Percentiles rank a stretch among this genome's conserved stretches.
phyloP scores from a whole-genome alignment of 257 asterid genomes.

The Agastache rugosa region DNA sequence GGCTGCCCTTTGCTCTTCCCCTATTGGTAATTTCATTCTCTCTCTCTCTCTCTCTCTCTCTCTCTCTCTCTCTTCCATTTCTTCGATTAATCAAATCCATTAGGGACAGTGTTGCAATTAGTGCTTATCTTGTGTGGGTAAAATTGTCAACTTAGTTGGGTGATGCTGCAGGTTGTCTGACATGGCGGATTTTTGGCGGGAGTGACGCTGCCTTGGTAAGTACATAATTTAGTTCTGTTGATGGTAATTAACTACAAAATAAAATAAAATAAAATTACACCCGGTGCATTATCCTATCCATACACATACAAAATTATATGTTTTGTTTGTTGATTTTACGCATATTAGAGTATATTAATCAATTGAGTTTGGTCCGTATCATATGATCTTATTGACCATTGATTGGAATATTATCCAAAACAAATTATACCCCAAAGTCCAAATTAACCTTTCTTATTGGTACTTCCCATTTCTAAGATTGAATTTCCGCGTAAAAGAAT shows the following conservation, averaged over 20 bases:
- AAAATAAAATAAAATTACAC: background rate
- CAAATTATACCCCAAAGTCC: background rate
- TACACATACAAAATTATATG: background rate
- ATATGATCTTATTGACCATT: background rate
- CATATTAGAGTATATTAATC: background rate
- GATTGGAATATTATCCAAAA: background rate
- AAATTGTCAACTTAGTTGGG: slow-evolving; percentile 1
- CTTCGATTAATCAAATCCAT: too few relatives aligned
- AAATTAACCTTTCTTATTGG: too few relatives aligned
- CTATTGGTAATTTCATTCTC: slow-evolving; percentile 52
- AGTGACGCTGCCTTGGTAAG: slow-evolving; percentile 67
- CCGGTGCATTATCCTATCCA: background rate
- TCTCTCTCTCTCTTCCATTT: background rate
- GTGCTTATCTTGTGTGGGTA: background rate
- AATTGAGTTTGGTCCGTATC: background rate
- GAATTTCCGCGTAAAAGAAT: background rate
- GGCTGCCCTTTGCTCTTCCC: slow-evolving; percentile 69
- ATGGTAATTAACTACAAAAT: background rate
- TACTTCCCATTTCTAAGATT: too few relatives aligned
- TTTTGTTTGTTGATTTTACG: background rate
- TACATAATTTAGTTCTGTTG: slow-evolving; percentile 6
- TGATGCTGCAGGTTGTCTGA: slow-evolving; percentile 61
- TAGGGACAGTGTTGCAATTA: slow-evolving; percentile 25
- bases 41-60: background rate
- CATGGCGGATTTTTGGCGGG: slow-evolving; percentile 84